Evolutionary conservation across 2,329 filamentous ascomycete species (phyloP), one percentile per base, ranked within the genome.

Genomic region (Coleophoma eucalyptorum): DNA sequence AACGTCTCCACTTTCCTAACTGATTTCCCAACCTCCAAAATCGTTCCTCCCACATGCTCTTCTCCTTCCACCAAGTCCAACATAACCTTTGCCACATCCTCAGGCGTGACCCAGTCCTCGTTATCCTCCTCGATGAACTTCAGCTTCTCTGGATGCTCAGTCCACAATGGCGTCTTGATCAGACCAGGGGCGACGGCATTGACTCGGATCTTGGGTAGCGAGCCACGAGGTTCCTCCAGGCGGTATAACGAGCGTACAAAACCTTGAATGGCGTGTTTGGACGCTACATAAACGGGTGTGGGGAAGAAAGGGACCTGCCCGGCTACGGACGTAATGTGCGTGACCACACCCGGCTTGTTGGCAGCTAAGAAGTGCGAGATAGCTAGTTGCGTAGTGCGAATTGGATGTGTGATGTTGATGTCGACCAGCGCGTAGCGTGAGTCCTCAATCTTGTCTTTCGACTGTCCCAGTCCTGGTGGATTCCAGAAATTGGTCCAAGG

Each of bases 331-430:
- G 73, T 72, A 42, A 77, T 71, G 53, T 74, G 73, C 4, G 77
- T 52, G 0, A 63, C 50, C 12, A 48, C 52, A 1, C 58, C 60
- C 6, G 40, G 45, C 4, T 52, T 50, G 13, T 51, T 46, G 56
- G 48, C 32, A 20, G 43, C 8, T 62, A 42, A 58, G 59, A 77
- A 78, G 55, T 72, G 67, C 3, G 69, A 67, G 48, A 78, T 70
- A 8, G 75, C 75, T 19, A 79, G 64, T 54, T 78, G 75, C 4
- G 75, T 77, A 3, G 69, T 66, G 31, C 75, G 73, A 56, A 78
- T 77, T 1, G 75, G 75, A 54, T 79, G 76, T 0, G 71, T 74
- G 49, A 78, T 50, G 54, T 78, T 77, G 63, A 78, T 75, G 48
- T 77, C 74, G 16, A 78, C 48, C 47, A 67, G 50, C 35, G 68